Percentiles rank a stretch among this genome's conserved stretches.
Conservation (phyloP, 768 basidiomycete species). For the Phlebiopsis flavidoalba region DNA sequence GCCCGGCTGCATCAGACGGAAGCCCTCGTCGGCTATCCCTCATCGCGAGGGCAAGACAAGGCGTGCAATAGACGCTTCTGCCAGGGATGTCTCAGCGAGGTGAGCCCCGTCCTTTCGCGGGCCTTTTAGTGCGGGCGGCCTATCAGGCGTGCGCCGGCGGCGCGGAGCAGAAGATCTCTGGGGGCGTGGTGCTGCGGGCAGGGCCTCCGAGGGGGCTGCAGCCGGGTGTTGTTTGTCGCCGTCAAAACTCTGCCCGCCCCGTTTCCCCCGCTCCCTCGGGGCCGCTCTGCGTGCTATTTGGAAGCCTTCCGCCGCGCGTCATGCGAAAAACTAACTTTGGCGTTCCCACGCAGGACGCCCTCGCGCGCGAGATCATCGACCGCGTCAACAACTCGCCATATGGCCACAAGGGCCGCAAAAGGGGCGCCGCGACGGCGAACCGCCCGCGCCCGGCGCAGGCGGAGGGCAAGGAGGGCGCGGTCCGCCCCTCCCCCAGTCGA, state of each 20-base stretch:
- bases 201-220: too few relatives aligned
- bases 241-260: neutral
- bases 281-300: neutral
- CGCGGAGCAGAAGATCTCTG: too few relatives aligned
- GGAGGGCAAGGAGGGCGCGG: slow-evolving; percentile 16
- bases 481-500: slow-evolving; percentile 33
- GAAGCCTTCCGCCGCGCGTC: neutral
- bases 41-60: slow-evolving; percentile 41
- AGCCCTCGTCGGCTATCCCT: slow-evolving; percentile 81
- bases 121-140: too few relatives aligned
- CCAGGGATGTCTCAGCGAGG: slow-evolving; percentile 32
- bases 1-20: slow-evolving; percentile 88
- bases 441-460: slow-evolving; percentile 14
- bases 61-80: slow-evolving; percentile 34
- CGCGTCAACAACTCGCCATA: slow-evolving; percentile 81
- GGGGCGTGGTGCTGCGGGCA: neutral
- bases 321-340: too few relatives aligned
- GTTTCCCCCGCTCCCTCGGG: neutral
- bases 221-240: too few relatives aligned
- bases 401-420: slow-evolving; percentile 66
- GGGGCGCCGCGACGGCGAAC: slow-evolving; percentile 26
- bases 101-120: slow-evolving; percentile 16
- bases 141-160: too few relatives aligned
- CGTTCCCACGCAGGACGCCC: slow-evolving; percentile 47
- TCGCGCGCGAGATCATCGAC: slow-evolving; percentile 75